Evolutionary conservation across 1,284 basidiomycete genomes (phyloP), one percentile per base, ranked within the genome.

Genomic region (Xerocomus tenax): DNA sequence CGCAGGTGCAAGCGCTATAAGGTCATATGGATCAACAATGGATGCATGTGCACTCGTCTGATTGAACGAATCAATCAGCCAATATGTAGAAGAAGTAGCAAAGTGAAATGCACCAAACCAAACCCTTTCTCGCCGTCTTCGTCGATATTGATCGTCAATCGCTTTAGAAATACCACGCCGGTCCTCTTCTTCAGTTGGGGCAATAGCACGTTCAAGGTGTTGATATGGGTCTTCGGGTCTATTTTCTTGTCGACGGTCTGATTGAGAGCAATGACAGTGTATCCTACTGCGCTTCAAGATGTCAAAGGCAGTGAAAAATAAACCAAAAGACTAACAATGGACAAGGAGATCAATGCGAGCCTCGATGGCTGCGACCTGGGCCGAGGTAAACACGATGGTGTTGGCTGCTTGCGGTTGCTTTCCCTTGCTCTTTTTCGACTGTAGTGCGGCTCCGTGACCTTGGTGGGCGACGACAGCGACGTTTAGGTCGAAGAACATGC

Each of bases 51-150:
- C 74, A 52, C 76, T 82, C 4, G 79, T 82, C 86, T 87, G 13
- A 8, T 0, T 12, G 40, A 34, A 41, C n/a, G 16, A 21, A 23
- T 8, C 3, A 12, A 19, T 52, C 35, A 56, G 50, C 29, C 6
- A 19, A 18, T 6, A 35, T 15, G 18, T 13, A 7, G 1, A 13
- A 7, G 15, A 5, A 25, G 5, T 19, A 50, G 42, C 19, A 35
- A 2, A 16, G 42, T 46, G 36, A 42, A 13, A 65, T 74, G 54
- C 48, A 88, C 86, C 61, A 90, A 62, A 29, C 85, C 86, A 58
- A 85, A 87, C 0, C 86, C 85, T 62, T 87, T 87, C 62, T 90
- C 87, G 57, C 84, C 86, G 34, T 82, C 83, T 57, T 85, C 78
- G 54, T 88, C 83, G 10, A 89, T 70, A 5, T 83, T 69, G 36